Conservation (phyloP, 2,329 filamentous ascomycete genomes). For the Colletotrichum shisoi region DNA sequence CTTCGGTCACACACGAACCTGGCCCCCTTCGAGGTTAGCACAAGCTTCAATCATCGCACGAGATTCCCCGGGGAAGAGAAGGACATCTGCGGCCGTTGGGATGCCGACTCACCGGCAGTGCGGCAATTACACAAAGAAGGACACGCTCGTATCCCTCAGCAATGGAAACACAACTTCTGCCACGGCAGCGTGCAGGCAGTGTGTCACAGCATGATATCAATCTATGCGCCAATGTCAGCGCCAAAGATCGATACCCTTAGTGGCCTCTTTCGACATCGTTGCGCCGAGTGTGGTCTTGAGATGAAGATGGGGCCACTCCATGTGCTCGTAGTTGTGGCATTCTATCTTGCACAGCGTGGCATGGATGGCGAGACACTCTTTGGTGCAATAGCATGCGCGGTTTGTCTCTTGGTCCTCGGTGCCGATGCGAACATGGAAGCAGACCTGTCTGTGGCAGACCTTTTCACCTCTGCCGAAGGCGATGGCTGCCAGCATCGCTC, state of each 20-base stretch:
- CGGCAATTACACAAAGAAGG: slow-evolving; percentile 46
- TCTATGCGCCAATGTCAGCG: slow-evolving; percentile 39
- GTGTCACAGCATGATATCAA: slow-evolving; percentile 47
- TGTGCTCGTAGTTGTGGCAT: slow-evolving; percentile 48
- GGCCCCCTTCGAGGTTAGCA: slow-evolving; percentile 44
- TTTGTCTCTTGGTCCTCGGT: slow-evolving; percentile 46
- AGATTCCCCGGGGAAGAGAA: slow-evolving; percentile 52
- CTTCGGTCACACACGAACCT: slow-evolving; percentile 49
- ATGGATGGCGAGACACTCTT: slow-evolving; percentile 50
- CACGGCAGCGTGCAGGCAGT: slow-evolving; percentile 53
- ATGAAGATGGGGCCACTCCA: slow-evolving; percentile 49
- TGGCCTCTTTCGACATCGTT: slow-evolving; percentile 12
- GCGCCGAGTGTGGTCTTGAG: slow-evolving; percentile 45
- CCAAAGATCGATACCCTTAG: slow-evolving; percentile 36
- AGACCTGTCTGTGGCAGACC: not conserved
- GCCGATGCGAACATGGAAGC: slow-evolving; percentile 38
- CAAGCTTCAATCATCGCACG: slow-evolving; percentile 41
- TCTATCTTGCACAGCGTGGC: slow-evolving; percentile 46
- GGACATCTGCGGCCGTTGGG: slow-evolving; percentile 55
- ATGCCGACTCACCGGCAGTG: slow-evolving; percentile 50
- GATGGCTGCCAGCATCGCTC: not conserved
- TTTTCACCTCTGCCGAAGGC: not conserved
- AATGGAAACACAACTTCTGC: slow-evolving; percentile 57
- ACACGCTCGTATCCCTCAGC: slow-evolving; percentile 43
- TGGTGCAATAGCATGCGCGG: slow-evolving; percentile 49